Evolutionary conservation across 1,139 yeast species (phyloP).

Genomic region (Geotrichum restrictum): DNA sequence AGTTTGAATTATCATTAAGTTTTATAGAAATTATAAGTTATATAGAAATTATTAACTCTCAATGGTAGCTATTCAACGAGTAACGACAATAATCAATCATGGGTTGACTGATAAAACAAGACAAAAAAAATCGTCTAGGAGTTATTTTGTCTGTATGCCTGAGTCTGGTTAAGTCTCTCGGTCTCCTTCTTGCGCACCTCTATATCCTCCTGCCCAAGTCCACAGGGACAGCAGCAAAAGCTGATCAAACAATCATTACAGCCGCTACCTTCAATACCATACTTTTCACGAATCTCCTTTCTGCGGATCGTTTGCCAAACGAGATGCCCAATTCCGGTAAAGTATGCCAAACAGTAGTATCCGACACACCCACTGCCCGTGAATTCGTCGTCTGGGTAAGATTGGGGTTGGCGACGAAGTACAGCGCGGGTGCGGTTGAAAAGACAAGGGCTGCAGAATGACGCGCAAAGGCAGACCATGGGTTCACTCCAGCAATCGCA

Average conservation of each 20-base stretch:
- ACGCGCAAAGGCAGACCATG: conserved; percentile 3
- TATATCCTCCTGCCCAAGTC: conserved; percentile 12
- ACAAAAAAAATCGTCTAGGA: too few species aligned
- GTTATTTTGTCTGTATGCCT: neutral
- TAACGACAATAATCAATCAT: too few species aligned
- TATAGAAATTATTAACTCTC: too few species aligned
- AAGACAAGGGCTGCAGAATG: conserved; percentile 12
- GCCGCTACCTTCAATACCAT: conserved; percentile 2
- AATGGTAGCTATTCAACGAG: too few species aligned
- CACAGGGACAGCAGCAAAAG: conserved; percentile 15
- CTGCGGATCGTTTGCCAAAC: conserved; percentile 11
- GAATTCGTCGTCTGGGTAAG: conserved; percentile 1
- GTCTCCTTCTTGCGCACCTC: conserved; percentile 2
- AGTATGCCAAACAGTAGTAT: conserved; percentile 10
- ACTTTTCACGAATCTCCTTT: conserved; percentile 1
- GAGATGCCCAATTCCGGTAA: conserved; percentile 8
- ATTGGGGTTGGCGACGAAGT: neutral
- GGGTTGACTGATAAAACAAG: too few species aligned
- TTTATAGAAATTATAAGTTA: too few species aligned
- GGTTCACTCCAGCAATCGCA: conserved; percentile 10
- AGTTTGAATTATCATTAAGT: too few species aligned
- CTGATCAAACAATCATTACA: conserved; percentile 1
- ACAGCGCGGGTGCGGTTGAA: conserved; percentile 12
- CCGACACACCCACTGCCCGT: neutral
- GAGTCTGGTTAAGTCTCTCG: neutral